phyloP scores from a whole-genome alignment of 352 stramenopile species.

The Globisporangium yorkense region DNA sequence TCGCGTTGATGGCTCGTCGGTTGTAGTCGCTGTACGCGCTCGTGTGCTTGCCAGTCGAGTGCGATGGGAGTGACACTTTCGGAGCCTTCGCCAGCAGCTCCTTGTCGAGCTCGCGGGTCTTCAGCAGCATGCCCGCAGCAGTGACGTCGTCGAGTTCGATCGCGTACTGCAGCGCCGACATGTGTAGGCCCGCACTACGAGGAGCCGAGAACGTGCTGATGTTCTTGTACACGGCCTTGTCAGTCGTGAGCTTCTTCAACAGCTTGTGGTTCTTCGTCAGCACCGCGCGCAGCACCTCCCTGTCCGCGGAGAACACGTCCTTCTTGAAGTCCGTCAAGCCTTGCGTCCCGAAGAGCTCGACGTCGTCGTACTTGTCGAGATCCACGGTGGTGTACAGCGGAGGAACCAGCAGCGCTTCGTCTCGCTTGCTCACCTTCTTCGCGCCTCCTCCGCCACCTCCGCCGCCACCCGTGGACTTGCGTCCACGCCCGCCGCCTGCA shows the following conservation, averaged over 20 bases:
- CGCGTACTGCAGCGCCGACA: conserved; percentile 54
- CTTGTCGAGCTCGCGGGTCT: conserved; percentile 40
- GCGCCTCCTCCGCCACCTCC: conserved; percentile 6
- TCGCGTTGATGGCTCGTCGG: conserved; percentile 72
- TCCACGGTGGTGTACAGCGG: conserved; percentile 44
- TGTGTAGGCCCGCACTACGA: conserved; percentile 36
- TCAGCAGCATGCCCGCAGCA: conserved; percentile 32
- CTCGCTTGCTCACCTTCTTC: conserved; percentile 23
- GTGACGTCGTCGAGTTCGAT: conserved; percentile 55
- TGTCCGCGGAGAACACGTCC: conserved; percentile 43
- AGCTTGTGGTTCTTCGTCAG: conserved; percentile 68
- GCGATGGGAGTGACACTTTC: conserved; percentile 50
- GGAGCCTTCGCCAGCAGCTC: conserved; percentile 35
- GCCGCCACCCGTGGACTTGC: background rate
- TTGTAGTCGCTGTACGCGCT: conserved; percentile 81
- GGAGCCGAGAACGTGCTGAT: conserved; percentile 45
- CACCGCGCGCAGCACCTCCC: conserved; percentile 66
- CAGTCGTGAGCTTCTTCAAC: conserved; percentile 52
- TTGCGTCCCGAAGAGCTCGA: conserved; percentile 45
- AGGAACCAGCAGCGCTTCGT: conserved; percentile 40
- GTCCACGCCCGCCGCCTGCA: conserved; percentile 1
- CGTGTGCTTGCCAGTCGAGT: conserved; percentile 73
- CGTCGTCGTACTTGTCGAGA: conserved; percentile 47
- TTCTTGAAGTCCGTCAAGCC: conserved; percentile 29
- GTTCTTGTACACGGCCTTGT: conserved; percentile 35